Evolutionary conservation across 257 asterid species (phyloP).

Genomic region (Voacanga thouarsii): DNA sequence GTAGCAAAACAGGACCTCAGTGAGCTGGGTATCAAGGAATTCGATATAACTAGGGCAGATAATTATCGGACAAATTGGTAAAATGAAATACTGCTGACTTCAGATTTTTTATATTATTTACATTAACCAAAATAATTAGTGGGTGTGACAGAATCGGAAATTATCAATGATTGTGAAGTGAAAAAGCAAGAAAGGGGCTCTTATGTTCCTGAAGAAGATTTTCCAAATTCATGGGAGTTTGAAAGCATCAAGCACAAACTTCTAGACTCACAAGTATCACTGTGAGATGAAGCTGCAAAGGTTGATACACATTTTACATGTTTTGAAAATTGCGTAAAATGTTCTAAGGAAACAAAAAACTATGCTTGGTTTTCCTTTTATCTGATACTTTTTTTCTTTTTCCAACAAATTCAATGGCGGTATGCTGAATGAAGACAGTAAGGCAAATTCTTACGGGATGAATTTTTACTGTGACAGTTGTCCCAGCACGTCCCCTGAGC

Average conservation of each 20-base stretch:
- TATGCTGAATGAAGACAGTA: not conserved
- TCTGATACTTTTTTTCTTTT: too few relatives aligned
- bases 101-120: too few relatives aligned
- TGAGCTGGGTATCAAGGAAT: not conserved
- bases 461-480: constrained; percentile 74
- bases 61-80: not conserved
- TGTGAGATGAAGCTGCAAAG: not conserved
- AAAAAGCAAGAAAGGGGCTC: not conserved
- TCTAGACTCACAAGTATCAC: too few relatives aligned
- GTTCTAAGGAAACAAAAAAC: not conserved
- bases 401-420: too few relatives aligned
- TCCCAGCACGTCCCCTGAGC: constrained; percentile 89
- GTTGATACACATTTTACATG: not conserved
- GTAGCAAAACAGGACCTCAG: not conserved
- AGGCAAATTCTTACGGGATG: constrained; percentile 50
- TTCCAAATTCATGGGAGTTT: not conserved
- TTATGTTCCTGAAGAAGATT: not conserved
- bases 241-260: not conserved
- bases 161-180: not conserved
- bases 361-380: not conserved
- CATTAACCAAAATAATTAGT: not conserved
- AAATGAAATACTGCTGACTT: not conserved
- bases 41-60: not conserved
- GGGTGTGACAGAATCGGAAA: not conserved
- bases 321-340: not conserved